phyloP scores from a whole-genome alignment of 495 filamentous ascomycete genomes.

The Penicillium salamii region DNA sequence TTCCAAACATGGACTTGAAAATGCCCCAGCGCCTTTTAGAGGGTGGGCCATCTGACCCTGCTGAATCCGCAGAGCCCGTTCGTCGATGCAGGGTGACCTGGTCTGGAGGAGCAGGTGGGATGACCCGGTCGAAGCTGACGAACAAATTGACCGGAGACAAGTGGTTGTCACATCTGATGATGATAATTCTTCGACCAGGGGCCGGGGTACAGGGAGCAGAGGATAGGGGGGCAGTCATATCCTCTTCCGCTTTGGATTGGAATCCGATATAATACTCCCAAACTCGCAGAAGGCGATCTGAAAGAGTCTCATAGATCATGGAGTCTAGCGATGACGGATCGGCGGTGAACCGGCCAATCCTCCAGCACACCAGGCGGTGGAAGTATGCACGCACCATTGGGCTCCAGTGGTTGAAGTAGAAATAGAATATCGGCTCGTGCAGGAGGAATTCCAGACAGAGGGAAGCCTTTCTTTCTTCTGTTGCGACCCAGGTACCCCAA shows the following conservation, averaged over 20 bases:
- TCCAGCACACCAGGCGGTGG: constrained; percentile 92
- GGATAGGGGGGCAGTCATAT: constrained; percentile 53
- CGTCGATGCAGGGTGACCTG: constrained; percentile 37
- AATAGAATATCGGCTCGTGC: constrained; percentile 73
- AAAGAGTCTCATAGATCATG: constrained; percentile 70
- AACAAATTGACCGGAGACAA: constrained; percentile 56
- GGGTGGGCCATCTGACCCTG: constrained; percentile 20
- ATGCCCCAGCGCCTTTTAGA: constrained; percentile 67
- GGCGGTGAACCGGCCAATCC: constrained; percentile 75
- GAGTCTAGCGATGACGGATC: constrained; percentile 63
- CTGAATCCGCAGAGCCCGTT: constrained; percentile 35
- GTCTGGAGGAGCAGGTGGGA: constrained; percentile 40
- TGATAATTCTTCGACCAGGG: constrained; percentile 86
- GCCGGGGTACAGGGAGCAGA: constrained; percentile 84
- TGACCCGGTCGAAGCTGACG: constrained; percentile 62
- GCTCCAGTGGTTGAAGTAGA: constrained; percentile 94
- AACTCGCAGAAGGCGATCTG: constrained; percentile 63
- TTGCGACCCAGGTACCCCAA: constrained; percentile 71
- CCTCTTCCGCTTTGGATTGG: constrained; percentile 62
- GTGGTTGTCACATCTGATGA: constrained; percentile 81
- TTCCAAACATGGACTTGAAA: constrained; percentile 63
- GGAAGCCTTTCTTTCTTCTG: constrained; percentile 64
- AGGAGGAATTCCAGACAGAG: constrained; percentile 80
- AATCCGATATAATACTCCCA: constrained; percentile 77
- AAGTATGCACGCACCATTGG: constrained; percentile 97